Evolutionary conservation across 2,329 filamentous ascomycete species (phyloP).

Genomic region (Alternaria ventricosa): DNA sequence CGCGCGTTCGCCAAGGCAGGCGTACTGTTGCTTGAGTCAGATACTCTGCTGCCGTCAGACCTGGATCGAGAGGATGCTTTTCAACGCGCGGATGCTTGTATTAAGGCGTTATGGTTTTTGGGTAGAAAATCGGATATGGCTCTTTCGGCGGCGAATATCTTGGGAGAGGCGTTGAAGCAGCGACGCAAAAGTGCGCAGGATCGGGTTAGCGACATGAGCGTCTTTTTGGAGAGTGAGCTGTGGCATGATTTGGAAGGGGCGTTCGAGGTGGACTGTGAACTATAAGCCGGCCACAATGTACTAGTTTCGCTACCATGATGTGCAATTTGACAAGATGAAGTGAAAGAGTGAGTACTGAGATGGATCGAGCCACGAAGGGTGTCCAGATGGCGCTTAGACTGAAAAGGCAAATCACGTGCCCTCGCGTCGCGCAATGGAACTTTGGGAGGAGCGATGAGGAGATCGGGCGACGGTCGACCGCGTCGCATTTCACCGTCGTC

Average conservation of each 20-base stretch:
- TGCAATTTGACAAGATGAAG: not conserved
- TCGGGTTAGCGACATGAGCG: constrained; percentile 31
- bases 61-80: constrained; percentile 36
- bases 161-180: constrained; percentile 45
- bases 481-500: not conserved
- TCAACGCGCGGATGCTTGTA: constrained; percentile 56
- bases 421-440: not conserved
- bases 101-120: constrained; percentile 61
- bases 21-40: constrained; percentile 49
- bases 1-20: constrained; percentile 60
- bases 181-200: constrained; percentile 31
- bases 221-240: constrained; percentile 32
- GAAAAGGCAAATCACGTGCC: not conserved
- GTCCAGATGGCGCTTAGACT: not conserved
- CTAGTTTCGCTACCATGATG: not conserved
- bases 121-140: constrained; percentile 64
- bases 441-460: not conserved
- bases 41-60: constrained; percentile 21
- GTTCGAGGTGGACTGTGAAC: constrained; percentile 27
- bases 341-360: not conserved
- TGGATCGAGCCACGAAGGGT: not conserved
- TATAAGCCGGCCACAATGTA: constrained; percentile 11
- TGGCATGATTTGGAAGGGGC: constrained; percentile 32
- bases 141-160: constrained; percentile 47
- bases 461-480: not conserved